Evolutionary conservation across 345 rosid species (phyloP).

Genomic region (Camelina hispida): DNA sequence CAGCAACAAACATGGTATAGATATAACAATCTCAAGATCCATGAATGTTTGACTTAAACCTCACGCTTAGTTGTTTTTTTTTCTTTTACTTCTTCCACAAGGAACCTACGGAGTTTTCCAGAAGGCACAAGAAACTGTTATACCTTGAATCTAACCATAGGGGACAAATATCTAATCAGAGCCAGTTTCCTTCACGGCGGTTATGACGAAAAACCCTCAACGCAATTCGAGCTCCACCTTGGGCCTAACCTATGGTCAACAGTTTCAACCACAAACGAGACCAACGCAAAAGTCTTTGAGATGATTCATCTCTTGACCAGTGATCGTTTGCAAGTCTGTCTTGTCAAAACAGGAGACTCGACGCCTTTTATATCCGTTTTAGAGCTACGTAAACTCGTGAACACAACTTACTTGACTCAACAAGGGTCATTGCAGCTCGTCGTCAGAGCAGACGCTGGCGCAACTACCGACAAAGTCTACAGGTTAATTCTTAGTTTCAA

Average conservation of each 20-base stretch:
- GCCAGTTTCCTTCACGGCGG: constrained; percentile 53
- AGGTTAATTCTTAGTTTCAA: constrained; percentile 39
- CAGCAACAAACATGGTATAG: constrained; percentile 36
- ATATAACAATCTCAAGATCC: background rate
- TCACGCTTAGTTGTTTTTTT: background rate
- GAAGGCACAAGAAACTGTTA: constrained; percentile 55
- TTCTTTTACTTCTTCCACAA: constrained; percentile 12
- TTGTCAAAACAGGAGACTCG: constrained; percentile 53
- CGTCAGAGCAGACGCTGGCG: constrained; percentile 43
- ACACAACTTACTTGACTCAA: constrained; percentile 35
- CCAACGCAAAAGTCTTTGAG: constrained; percentile 13
- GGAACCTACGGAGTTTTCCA: constrained; percentile 49
- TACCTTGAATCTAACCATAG: constrained; percentile 44
- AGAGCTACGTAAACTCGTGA: constrained; percentile 53
- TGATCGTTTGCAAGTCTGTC: constrained; percentile 52
- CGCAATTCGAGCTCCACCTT: constrained; percentile 51
- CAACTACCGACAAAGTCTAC: constrained; percentile 30
- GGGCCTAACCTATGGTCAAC: constrained; percentile 56
- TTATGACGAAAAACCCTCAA: constrained; percentile 47
- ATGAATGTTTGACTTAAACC: constrained; percentile 10
- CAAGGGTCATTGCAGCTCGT: constrained; percentile 41
- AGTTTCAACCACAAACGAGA: constrained; percentile 42
- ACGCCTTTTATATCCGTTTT: constrained; percentile 59
- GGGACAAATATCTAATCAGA: constrained; percentile 50
- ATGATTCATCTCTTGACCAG: constrained; percentile 48